Conservation (phyloP, 768 basidiomycete species). For the Tricholoma hemisulphureum region DNA sequence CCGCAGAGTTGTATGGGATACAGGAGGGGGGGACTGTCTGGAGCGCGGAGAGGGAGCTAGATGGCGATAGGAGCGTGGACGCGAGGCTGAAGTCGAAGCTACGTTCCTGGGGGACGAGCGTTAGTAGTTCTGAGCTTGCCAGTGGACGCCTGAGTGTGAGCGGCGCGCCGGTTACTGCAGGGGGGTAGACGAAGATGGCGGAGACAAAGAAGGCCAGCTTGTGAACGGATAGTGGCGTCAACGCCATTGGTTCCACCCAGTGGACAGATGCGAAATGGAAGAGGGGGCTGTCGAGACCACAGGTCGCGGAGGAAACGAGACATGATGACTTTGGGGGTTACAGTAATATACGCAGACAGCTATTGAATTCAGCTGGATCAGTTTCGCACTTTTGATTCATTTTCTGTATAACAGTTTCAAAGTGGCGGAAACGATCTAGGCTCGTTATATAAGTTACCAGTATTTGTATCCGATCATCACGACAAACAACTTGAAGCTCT, state of each 20-base stretch:
- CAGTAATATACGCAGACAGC: too few relatives aligned
- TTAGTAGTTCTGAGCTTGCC: slow-evolving; percentile 10
- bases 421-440: too few relatives aligned
- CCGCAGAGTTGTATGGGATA: slow-evolving; percentile 7
- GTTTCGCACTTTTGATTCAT: too few relatives aligned
- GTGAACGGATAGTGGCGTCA: not conserved
- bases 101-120: slow-evolving; percentile 16
- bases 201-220: slow-evolving; percentile 19
- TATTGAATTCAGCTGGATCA: too few relatives aligned
- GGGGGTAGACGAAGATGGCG: not conserved
- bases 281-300: too few relatives aligned
- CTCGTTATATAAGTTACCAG: too few relatives aligned
- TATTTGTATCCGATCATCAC: too few relatives aligned
- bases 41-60: slow-evolving; percentile 11
- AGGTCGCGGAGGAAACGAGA: slow-evolving; percentile 5
- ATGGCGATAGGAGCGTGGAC: slow-evolving; percentile 10
- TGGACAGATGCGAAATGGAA: slow-evolving; percentile 8
- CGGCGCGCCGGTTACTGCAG: slow-evolving; percentile 6
- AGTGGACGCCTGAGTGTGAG: slow-evolving; percentile 8
- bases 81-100: slow-evolving; percentile 18
- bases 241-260: slow-evolving; percentile 20
- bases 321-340: too few relatives aligned
- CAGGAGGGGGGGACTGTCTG: slow-evolving; percentile 17
- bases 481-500: too few relatives aligned
- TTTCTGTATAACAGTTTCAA: too few relatives aligned